phyloP scores from a whole-genome alignment of 1,139 yeast species.

The Suhomyces choctaworum region DNA sequence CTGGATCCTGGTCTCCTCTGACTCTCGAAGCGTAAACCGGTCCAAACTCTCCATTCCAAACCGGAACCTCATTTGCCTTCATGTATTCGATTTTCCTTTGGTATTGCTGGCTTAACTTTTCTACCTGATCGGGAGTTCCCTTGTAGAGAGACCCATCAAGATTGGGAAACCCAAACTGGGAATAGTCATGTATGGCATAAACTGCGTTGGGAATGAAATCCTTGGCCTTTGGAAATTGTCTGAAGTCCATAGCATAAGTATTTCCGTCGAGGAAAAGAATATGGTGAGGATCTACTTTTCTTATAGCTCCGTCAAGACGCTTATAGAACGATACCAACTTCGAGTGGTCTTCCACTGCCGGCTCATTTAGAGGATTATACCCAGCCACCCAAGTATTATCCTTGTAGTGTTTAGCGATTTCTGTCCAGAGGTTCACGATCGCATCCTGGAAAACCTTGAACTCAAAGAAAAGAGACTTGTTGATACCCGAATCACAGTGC shows the following conservation, averaged over 20 bases:
- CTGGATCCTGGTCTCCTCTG: constrained; percentile 41
- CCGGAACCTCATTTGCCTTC: constrained; percentile 38
- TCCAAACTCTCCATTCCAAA: constrained; percentile 55
- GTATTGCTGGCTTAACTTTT: constrained; percentile 34
- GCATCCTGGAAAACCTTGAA: constrained; percentile 46
- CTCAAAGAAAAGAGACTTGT: constrained; percentile 47
- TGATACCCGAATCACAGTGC: constrained; percentile 47
- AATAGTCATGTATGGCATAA: constrained; percentile 49
- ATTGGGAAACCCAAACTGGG: constrained; percentile 43
- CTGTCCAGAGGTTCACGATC: constrained; percentile 41
- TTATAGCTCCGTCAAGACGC: constrained; percentile 34
- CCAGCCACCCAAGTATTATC: constrained; percentile 49
- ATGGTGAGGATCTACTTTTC: constrained; percentile 45
- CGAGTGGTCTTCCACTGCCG: constrained; percentile 40
- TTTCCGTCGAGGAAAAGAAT: constrained; percentile 48
- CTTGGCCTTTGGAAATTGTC: constrained; percentile 38
- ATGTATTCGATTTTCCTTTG: constrained; percentile 44
- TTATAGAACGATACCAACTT: constrained; percentile 38
- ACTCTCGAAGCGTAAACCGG: constrained; percentile 46
- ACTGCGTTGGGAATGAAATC: constrained; percentile 37
- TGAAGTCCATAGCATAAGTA: constrained; percentile 49
- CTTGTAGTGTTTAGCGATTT: constrained; percentile 41
- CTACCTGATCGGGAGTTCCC: constrained; percentile 33
- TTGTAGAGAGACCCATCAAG: constrained; percentile 29
- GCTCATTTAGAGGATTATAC: constrained; percentile 50